Conservation (phyloP, 2,329 filamentous ascomycete genomes). For the Cladosporium sp. region DNA sequence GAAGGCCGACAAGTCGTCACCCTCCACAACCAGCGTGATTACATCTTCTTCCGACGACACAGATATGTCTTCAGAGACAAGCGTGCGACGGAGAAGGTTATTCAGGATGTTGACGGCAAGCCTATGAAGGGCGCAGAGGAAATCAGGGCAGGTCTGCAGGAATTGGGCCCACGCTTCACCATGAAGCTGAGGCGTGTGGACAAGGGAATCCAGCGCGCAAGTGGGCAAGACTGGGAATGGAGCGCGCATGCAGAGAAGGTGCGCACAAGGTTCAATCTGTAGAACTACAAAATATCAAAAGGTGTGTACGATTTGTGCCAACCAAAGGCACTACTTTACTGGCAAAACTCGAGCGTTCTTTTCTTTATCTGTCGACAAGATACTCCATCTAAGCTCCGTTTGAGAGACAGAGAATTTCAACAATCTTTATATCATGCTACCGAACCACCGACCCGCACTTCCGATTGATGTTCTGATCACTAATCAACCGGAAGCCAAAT, state of each 20-base stretch:
- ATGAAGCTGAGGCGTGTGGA: conserved; percentile 88
- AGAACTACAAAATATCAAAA: conserved; percentile 15
- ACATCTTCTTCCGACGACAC: conserved; percentile 87
- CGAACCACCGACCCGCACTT: too few relatives aligned
- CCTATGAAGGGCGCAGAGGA: conserved; percentile 79
- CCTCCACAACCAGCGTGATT: conserved; percentile 91
- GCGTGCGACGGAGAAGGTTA: conserved; percentile 77
- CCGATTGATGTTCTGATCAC: too few relatives aligned
- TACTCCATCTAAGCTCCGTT: too few relatives aligned
- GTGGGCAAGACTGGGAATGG: conserved; percentile 92
- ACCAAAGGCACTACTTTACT: too few relatives aligned
- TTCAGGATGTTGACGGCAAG: conserved; percentile 75
- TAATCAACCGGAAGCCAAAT: too few relatives aligned
- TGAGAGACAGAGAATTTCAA: too few relatives aligned
- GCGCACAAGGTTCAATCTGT: conserved; percentile 89
- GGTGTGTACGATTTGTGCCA: too few relatives aligned
- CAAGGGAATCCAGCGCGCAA: conserved; percentile 73
- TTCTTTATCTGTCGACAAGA: background rate
- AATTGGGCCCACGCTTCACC: conserved; percentile 77
- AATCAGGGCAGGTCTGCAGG: conserved; percentile 82
- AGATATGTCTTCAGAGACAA: conserved; percentile 92
- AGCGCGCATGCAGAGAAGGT: conserved; percentile 92
- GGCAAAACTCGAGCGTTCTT: background rate
- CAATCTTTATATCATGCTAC: too few relatives aligned
- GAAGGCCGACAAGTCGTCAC: conserved; percentile 86